These are phyloP conservation scores for Iberis amara DNA, from an alignment of 441 rosid species.

Conservation along the genomic window DNA sequence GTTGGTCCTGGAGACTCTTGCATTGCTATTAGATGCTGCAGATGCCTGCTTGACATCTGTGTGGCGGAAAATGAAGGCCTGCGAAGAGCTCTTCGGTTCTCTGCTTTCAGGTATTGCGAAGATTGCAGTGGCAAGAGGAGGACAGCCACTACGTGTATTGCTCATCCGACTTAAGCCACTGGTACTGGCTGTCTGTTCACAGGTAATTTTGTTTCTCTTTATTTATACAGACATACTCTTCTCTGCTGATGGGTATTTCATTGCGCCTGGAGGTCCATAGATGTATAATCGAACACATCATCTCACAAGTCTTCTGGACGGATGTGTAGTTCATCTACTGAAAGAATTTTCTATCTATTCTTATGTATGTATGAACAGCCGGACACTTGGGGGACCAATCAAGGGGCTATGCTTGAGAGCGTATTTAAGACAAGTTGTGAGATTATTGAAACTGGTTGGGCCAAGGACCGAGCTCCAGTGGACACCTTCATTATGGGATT, in stretches of 20 bases:
- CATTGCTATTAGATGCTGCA: constrained; percentile 78
- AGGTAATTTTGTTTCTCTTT: constrained; percentile 42
- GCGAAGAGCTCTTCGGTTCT: constrained; percentile 81
- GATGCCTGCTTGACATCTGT: constrained; percentile 84
- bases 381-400: constrained; percentile 69
- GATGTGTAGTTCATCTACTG: constrained; percentile 7
- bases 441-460: constrained; percentile 91
- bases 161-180: constrained; percentile 90
- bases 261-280: constrained; percentile 6
- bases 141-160: constrained; percentile 82
- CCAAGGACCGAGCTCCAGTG: constrained; percentile 89
- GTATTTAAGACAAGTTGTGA: constrained; percentile 72
- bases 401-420: constrained; percentile 78
- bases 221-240: constrained; percentile 8
- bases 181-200: constrained; percentile 81
- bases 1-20: constrained; percentile 83
- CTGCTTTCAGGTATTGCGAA: constrained; percentile 78
- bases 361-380: constrained; percentile 51
- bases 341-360: constrained; percentile 7
- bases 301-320: constrained; percentile 4
- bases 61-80: constrained; percentile 85
- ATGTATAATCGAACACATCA: constrained; percentile 10
- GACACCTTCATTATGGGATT: constrained; percentile 92
- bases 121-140: constrained; percentile 81
- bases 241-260: constrained; percentile 11